Base-by-base conservation (phyloP, 2,329 filamentous ascomycete genomes). In the Fusarium aywerte region DNA sequence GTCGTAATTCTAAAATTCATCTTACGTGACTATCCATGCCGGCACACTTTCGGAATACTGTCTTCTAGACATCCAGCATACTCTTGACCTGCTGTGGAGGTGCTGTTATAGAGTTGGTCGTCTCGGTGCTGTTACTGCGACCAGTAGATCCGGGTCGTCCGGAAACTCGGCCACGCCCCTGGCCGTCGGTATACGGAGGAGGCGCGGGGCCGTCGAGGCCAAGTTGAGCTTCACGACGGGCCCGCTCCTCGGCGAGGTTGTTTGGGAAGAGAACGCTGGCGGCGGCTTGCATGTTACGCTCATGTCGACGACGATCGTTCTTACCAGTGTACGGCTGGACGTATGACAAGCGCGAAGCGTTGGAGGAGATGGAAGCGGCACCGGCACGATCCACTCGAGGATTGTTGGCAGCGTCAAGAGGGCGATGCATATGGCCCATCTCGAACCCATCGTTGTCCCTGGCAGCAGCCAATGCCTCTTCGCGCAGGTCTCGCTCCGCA, bases 11-110 rank as follows among this genome's bases (percentile, higher is more conserved):
- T 25, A 20, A 50, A 48, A 25, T 36, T 62, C 29, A 50, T 33
- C 38, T 44, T 38, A 20, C 13, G 16, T 9, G 25, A 40, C 21
- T 5, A 38, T 36, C 9, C n/a, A 29, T 32, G n/a, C 21, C 23
- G 16, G 27, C 7, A 31, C 10, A 25, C 11, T n/a, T 38, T 18
- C 11, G 11, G 25, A 13, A n/a, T 16, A 11, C 15, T 21, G 12
- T 11, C 18, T 27, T 12, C 54, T 75, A 88, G 15, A 88, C 71
- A 69, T 88, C 86, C 68, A 88, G 67, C 86, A 88, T 88, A 71
- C 86, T 88, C 69, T 78, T 80, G 7, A 87, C 76, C 69, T 85
- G 81, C 71, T 86, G 84, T n/a, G 85, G 84, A 53, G 80, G 81
- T n/a, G 74, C 78, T 8, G 74, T 78, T 13, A 83, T 76, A 7